Evolutionary conservation across 441 rosid genomes (phyloP), one percentile per base, ranked within the genome.

Genomic region (Codiaeum variegatum): DNA sequence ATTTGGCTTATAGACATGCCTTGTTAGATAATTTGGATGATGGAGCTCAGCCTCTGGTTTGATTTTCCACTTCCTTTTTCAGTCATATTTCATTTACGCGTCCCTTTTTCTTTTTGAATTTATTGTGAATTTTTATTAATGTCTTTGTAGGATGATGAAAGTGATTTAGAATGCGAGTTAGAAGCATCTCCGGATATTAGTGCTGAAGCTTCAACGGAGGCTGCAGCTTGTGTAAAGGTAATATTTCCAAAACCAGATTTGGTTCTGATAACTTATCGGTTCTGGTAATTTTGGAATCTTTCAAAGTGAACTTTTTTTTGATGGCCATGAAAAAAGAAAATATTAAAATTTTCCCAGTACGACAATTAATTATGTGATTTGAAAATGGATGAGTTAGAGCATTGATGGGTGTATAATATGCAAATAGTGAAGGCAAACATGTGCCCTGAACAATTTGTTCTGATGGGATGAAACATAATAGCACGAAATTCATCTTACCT

Each of bases 141-240:
- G 26, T 76, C 66, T 59, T 59, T 83, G 69, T 85, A 95, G 99
- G 96, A 92, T 77, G 95, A 91, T 77, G 93, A 92, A 54, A 93
- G 97, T 83, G 98, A 93, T 83, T 77, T 91, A 62, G 99, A 95
- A 66, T 90, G 74, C 63, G 99, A 95, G 64, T 68, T 95, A 88
- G 98, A 93, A 84, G 87, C 92, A 62, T 85, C 67, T 71, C 97
- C 99, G 76, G 81, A 78, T 61, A 88, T 84, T 69, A 80, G 82
- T 36, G 73, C 44, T 73, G 99, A 95, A 83, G 84, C 88, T 66
- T 80, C 88, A 13, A 42, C 83, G 4, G 98, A 93, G 83, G 97
- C 92, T 80, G 87, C 91, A 67, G 98, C 98, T 11, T 86, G 90
- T 78, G 98, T 93, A 38, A 95, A 89, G 86, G 99, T 95, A 82